Evolutionary conservation across 2,329 filamentous ascomycete genomes (phyloP).

Genomic region (Colletotrichum viniferum): DNA sequence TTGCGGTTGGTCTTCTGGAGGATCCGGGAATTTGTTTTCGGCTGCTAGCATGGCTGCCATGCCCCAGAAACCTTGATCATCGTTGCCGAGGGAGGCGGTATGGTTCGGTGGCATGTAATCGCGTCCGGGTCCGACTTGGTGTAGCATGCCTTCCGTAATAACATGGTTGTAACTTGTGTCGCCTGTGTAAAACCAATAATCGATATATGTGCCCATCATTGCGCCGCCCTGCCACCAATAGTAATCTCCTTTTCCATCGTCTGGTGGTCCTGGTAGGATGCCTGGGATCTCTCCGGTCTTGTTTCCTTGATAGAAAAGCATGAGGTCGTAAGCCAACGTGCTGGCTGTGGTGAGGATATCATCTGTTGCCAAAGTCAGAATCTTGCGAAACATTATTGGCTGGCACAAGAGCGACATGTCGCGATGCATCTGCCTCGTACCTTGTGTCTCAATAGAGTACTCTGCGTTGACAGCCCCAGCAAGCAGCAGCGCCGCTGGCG

Average conservation of each 20-base stretch:
- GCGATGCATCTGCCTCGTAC: not conserved
- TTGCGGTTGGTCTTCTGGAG: constrained; percentile 50
- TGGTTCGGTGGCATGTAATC: constrained; percentile 63
- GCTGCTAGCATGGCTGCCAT: constrained; percentile 67
- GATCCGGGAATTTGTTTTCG: constrained; percentile 62
- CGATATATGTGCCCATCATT: constrained; percentile 66
- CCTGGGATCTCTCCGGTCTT: constrained; percentile 47
- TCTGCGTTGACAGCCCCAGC: not conserved
- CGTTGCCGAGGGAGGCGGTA: constrained; percentile 60
- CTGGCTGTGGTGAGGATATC: constrained; percentile 43
- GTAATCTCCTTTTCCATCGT: constrained; percentile 42
- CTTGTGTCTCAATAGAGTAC: constrained; percentile 16
- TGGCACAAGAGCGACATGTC: not conserved
- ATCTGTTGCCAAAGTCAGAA: constrained; percentile 24
- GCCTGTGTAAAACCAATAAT: constrained; percentile 68
- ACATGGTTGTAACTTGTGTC: constrained; percentile 62
- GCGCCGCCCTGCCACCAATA: constrained; percentile 73
- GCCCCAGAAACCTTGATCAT: constrained; percentile 72
- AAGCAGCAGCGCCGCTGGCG: constrained; percentile 8
- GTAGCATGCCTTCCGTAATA: constrained; percentile 54
- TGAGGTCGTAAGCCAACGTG: constrained; percentile 46
- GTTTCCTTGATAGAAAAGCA: constrained; percentile 52
- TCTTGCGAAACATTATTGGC: not conserved
- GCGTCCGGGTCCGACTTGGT: constrained; percentile 55
- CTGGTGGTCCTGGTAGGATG: constrained; percentile 52